Percentiles rank a stretch among this genome's conserved stretches.
These are phyloP conservation scores for Cavenderia fasciculata DNA, from an alignment of 78 protist species.

Conservation along the genomic window DNA sequence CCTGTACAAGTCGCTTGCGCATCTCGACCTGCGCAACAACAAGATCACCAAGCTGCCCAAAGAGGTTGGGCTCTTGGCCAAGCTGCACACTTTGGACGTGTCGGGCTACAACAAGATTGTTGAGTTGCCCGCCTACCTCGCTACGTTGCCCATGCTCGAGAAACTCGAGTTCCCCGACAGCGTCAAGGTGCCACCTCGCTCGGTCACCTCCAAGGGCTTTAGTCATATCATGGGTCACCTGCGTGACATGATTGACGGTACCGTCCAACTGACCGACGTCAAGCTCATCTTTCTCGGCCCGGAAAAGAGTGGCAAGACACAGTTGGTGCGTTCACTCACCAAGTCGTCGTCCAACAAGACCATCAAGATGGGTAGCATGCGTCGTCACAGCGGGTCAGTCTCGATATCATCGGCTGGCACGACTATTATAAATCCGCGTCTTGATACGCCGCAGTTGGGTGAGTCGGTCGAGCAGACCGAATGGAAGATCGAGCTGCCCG, in stretches of 20 bases:
- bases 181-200: conserved; percentile 59
- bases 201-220: conserved; percentile 60
- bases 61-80: conserved; percentile 12
- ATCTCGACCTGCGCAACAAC: conserved; percentile 22
- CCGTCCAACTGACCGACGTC: conserved; percentile 10
- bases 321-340: conserved; percentile 15
- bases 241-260: conserved; percentile 54
- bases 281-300: conserved; percentile 55
- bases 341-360: conserved; percentile 21
- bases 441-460: conserved; percentile 1
- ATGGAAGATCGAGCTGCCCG: conserved; percentile 46
- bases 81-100: conserved; percentile 16
- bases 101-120: conserved; percentile 34
- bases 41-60: conserved; percentile 21
- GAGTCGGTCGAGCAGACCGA: conserved; percentile 47
- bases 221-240: conserved; percentile 39
- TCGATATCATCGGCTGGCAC: neutral
- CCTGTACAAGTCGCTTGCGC: neutral
- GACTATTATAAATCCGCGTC: no score
- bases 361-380: neutral
- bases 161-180: conserved; percentile 18
- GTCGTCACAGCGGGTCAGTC: conserved; percentile 8
- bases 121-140: conserved; percentile 39
- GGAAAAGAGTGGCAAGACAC: conserved; percentile 30
- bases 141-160: conserved; percentile 5